Evolutionary conservation across 2,329 filamentous ascomycete species (phyloP).

Genomic region (Zymoseptoria tritici): DNA sequence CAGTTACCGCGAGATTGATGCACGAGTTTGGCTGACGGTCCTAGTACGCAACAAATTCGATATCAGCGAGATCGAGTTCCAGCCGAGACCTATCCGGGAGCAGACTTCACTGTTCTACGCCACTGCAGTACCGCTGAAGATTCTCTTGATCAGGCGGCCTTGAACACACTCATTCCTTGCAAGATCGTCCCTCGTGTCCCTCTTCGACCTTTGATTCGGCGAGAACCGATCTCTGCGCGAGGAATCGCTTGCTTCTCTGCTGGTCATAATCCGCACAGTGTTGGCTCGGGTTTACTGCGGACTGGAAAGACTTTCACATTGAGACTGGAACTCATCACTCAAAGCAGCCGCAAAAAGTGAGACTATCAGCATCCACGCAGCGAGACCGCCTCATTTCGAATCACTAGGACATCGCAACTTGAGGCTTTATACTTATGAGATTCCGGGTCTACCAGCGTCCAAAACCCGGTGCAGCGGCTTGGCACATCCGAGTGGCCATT

Average conservation of each 20-base stretch:
- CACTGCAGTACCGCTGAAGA: constrained; percentile 28
- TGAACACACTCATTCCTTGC: neutral
- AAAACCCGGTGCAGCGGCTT: neutral
- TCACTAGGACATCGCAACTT: neutral
- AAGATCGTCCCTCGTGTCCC: neutral
- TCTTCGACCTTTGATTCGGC: neutral
- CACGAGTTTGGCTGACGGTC: too few species aligned
- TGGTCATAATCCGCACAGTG: neutral
- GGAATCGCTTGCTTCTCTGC: neutral
- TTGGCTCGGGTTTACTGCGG: neutral
- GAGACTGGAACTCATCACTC: neutral
- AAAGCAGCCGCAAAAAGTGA: neutral
- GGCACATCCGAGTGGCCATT: neutral
- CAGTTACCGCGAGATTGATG: too few species aligned
- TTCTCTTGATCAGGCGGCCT: constrained; percentile 15
- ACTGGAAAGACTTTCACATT: neutral
- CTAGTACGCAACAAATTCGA: constrained; percentile 27
- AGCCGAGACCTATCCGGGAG: constrained; percentile 25
- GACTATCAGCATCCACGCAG: neutral
- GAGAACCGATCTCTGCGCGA: neutral
- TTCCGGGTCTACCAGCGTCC: neutral
- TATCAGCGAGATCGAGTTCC: constrained; percentile 26
- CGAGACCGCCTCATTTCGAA: neutral
- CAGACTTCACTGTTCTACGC: constrained; percentile 32
- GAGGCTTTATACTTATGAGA: neutral